A percentile compares a stretch with the other conserved stretches of the same genome.
Evolutionary conservation across 2,329 filamentous ascomycete species (phyloP).

Genomic region (Colletotrichum sp.): DNA sequence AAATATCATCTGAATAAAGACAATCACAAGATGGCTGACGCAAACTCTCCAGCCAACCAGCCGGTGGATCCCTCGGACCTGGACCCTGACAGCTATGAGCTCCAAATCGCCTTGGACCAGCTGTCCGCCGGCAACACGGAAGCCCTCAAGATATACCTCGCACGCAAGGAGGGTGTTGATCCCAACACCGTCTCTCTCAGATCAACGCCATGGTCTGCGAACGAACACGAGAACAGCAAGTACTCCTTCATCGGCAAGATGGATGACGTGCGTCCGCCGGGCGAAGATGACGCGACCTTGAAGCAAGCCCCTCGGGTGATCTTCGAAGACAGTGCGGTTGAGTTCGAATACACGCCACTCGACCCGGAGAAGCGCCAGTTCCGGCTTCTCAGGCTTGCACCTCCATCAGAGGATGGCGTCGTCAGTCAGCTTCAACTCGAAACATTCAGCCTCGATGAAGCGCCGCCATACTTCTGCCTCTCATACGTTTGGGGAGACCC

Average conservation of each 20-base stretch:
- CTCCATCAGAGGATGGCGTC: neutral
- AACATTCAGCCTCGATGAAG: neutral
- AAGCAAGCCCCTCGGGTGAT: neutral
- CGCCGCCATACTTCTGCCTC: neutral
- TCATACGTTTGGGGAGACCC: constrained; percentile 11
- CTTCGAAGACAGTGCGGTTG: neutral
- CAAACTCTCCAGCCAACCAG: neutral
- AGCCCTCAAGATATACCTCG: neutral
- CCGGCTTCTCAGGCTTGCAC: neutral
- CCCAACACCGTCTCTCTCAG: neutral
- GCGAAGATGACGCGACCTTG: neutral
- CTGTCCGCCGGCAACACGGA: neutral
- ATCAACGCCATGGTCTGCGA: neutral
- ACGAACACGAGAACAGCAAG: neutral
- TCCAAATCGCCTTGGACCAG: constrained; percentile 3
- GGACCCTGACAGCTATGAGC: neutral
- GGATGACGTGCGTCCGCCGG: neutral
- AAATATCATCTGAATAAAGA: neutral
- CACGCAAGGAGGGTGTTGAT: neutral
- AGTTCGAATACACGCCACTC: neutral
- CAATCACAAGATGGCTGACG: neutral
- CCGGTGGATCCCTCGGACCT: neutral
- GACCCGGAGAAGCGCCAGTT: neutral
- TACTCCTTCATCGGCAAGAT: neutral
- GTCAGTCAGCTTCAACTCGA: neutral